A percentile compares a stretch with the other conserved stretches of the same genome.
These are phyloP conservation scores for Plectosphaerella sp. DNA, from an alignment of 2,329 filamentous ascomycete species.

Conservation along the genomic window DNA sequence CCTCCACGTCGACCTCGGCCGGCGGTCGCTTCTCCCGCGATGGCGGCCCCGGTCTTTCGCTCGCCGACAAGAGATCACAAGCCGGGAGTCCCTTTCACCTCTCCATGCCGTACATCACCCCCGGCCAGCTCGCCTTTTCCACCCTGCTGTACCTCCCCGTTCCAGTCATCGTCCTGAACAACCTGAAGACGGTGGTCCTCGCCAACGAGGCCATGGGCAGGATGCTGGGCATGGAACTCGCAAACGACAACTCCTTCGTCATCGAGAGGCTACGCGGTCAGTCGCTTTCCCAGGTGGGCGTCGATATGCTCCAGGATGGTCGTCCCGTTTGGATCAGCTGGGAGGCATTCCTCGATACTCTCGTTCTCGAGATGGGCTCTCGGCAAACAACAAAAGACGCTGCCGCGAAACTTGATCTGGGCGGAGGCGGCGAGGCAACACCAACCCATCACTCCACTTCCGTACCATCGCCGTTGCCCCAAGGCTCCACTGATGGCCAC, in stretches of 20 bases:
- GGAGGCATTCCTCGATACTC: conserved; percentile 53
- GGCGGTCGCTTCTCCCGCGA: conserved; percentile 31
- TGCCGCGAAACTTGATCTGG: conserved; percentile 7
- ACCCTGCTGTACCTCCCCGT: conserved; percentile 72
- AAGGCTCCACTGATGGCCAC: conserved; percentile 15
- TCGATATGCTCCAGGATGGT: conserved; percentile 70
- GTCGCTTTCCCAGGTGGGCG: conserved; percentile 63
- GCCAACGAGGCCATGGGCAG: conserved; percentile 74
- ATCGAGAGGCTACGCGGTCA: conserved; percentile 61
- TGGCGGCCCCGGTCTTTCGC: conserved; percentile 7
- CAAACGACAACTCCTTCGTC: conserved; percentile 35
- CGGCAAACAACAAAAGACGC: conserved; percentile 12
- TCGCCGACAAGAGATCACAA: conserved; percentile 20
- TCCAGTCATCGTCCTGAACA: conserved; percentile 65
- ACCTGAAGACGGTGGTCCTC: conserved; percentile 63
- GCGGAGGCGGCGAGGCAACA: conserved; percentile 25
- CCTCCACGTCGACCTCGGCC: conserved; percentile 2
- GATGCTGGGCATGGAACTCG: conserved; percentile 53
- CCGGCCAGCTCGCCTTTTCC: conserved; percentile 57
- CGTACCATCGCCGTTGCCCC: conserved; percentile 10
- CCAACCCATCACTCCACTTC: conserved; percentile 25
- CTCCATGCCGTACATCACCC: conserved; percentile 41
- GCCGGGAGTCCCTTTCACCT: conserved; percentile 31
- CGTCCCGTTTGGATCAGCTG: conserved; percentile 54
- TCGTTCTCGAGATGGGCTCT: conserved; percentile 38